phyloP scores from a whole-genome alignment of 805 yeast species.

The Kazachstania psychrophila region DNA sequence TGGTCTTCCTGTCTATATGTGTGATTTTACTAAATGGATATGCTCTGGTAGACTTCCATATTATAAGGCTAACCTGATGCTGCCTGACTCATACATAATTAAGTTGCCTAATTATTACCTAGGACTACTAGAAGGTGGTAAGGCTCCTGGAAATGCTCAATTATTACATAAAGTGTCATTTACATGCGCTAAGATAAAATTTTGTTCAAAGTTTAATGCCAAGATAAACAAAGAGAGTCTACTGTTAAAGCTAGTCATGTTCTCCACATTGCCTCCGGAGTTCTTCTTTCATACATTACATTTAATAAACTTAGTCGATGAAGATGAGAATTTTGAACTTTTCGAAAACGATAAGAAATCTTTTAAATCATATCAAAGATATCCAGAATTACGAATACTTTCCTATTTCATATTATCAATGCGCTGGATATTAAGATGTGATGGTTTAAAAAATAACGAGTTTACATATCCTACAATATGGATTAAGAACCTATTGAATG shows the following conservation, averaged over 20 bases:
- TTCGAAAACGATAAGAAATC: slow-evolving; percentile 7
- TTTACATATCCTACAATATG: slow-evolving; percentile 10
- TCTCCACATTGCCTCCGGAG: slow-evolving; percentile 20
- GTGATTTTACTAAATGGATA: slow-evolving; percentile 39
- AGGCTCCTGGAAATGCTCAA: slow-evolving; percentile 28
- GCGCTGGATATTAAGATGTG: slow-evolving; percentile 15
- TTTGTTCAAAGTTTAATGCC: slow-evolving; percentile 8
- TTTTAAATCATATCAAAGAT: slow-evolving; percentile 8
- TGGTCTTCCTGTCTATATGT: slow-evolving; percentile 41
- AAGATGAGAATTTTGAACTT: slow-evolving; percentile 7
- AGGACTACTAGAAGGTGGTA: slow-evolving; percentile 33
- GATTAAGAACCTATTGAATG: slow-evolving; percentile 3
- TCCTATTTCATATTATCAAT: slow-evolving; percentile 19
- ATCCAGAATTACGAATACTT: slow-evolving; percentile 18
- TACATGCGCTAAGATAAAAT: slow-evolving; percentile 7
- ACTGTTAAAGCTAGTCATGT: slow-evolving; percentile 16
- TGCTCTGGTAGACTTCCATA: slow-evolving; percentile 42
- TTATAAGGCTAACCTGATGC: slow-evolving; percentile 31
- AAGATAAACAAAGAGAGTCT: slow-evolving; percentile 13
- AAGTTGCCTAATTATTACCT: slow-evolving; percentile 34
- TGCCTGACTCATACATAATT: slow-evolving; percentile 34
- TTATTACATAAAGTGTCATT: slow-evolving; percentile 5
- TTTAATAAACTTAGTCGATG: slow-evolving; percentile 9
- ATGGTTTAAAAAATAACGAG: slow-evolving; percentile 8
- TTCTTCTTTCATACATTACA: slow-evolving; percentile 15